Evolutionary conservation across 352 stramenopile genomes (phyloP).

Genomic region (Phytophthora uliginosa): DNA sequence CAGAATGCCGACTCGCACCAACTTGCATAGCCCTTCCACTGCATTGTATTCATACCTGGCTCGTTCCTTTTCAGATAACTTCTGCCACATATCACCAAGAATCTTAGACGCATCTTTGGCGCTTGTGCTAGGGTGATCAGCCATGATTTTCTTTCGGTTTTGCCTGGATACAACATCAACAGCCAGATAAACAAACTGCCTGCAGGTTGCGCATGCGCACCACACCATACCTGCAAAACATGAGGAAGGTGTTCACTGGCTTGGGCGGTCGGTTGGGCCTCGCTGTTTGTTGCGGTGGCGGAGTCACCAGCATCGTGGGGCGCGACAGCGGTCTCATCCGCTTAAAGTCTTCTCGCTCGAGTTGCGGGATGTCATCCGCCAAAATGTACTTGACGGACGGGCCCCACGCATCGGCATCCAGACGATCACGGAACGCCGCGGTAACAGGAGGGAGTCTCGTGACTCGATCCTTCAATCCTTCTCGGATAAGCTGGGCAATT

Average conservation of each 20-base stretch:
- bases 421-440: conserved; percentile 66
- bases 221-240: conserved; percentile 70
- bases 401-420: conserved; percentile 69
- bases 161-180: conserved; percentile 42
- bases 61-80: conserved; percentile 80
- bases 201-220: background rate
- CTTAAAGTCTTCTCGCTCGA: conserved; percentile 86
- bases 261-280: conserved; percentile 84
- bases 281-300: conserved; percentile 26
- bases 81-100: conserved; percentile 89
- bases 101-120: conserved; percentile 88
- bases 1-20: background rate
- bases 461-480: conserved; percentile 70
- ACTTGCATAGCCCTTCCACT: background rate
- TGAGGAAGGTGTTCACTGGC: conserved; percentile 88
- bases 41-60: conserved; percentile 48
- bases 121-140: conserved; percentile 71
- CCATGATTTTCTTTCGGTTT: conserved; percentile 88
- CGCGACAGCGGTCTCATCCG: conserved; percentile 78
- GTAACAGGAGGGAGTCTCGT: conserved; percentile 68
- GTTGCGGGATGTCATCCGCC: conserved; percentile 74
- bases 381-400: conserved; percentile 83
- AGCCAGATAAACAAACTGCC: background rate
- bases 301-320: conserved; percentile 46
- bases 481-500: conserved; percentile 66